Evolutionary conservation across 1,284 basidiomycete genomes (phyloP), one percentile per base, ranked within the genome.

Genomic region (Ganoderma resinaceum): DNA sequence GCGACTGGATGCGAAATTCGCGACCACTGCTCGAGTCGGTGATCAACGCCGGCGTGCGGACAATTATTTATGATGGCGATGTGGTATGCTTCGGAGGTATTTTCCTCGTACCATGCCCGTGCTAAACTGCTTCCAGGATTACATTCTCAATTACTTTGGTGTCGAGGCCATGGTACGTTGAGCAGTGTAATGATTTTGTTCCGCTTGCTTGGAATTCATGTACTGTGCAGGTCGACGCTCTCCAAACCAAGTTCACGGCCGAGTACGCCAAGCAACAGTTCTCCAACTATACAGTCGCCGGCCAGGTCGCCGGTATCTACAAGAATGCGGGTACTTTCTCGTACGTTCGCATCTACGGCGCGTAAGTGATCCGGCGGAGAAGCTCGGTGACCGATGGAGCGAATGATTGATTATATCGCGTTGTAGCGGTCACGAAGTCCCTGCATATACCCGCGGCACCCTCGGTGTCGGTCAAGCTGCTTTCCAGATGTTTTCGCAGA

Each of bases 1-100:
- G 88, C 37, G 89, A 91, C 68, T 90, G 88, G 88, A 89, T 90
- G 88, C 81, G 84, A 58, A 89, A 85, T 75, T 87, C 86, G 11
- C 77, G 83, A 16, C 86, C 85, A 1, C 73, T 86, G 68, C 78
- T 90, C 26, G 88, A 90, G 76, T 82, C 80, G 31, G 87, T 90
- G 7, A 87, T 91, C 71, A 82, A 90, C 69, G 83, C 88, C 57
- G 88, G 88, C 7, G 88, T 89, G 69, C 72, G 85, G 69, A 86
- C 84, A 0, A 74, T 86, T 49, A 76, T 89, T 42, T 89, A 83
- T 70, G 86, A 86, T 70, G 88, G 87, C 58, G 87, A 89, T 75
- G 87, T 86, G 42, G 86, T 87, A 75, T 64, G 83, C 65, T 33
- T 31, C 31, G 16, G 2, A 5, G 33, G 9, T 18, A 29, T 20